These are phyloP conservation scores for Lepiota brunneoincarnata DNA, from an alignment of 768 basidiomycete genomes.

Conservation along the genomic window DNA sequence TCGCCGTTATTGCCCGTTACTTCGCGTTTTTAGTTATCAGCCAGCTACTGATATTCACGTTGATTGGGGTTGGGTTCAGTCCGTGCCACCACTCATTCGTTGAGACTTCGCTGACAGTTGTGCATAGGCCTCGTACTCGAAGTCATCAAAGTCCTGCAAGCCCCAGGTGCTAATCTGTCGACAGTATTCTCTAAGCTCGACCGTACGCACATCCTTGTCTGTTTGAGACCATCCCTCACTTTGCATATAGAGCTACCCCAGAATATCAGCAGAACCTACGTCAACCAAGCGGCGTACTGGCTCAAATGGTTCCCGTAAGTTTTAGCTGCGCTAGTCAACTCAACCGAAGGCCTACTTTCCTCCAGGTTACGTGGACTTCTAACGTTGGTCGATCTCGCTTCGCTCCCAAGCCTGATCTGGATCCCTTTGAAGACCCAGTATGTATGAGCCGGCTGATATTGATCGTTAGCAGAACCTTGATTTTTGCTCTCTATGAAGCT, in stretches of 20 bases:
- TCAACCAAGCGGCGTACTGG: conserved; percentile 80
- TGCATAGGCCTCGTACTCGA: conserved; percentile 18
- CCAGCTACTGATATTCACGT: conserved; percentile 80
- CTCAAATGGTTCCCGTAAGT: conserved; percentile 76
- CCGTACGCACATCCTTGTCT: conserved; percentile 21
- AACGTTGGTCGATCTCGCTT: conserved; percentile 80
- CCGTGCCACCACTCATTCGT: conserved; percentile 23
- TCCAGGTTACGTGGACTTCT: conserved; percentile 72
- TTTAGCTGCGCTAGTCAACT: background rate
- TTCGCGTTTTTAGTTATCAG: conserved; percentile 84
- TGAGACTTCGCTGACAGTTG: conserved; percentile 19
- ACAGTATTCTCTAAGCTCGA: conserved; percentile 28
- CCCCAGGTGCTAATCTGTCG: conserved; percentile 20
- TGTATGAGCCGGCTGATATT: conserved; percentile 13
- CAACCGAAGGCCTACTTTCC: conserved; percentile 20
- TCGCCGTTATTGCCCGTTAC: conserved; percentile 78
- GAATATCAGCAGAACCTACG: conserved; percentile 70
- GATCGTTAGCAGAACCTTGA: background rate
- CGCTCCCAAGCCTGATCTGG: conserved; percentile 75
- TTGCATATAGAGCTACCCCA: conserved; percentile 50
- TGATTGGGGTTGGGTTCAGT: conserved; percentile 77
- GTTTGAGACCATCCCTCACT: background rate
- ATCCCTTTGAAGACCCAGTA: conserved; percentile 65
- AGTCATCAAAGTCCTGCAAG: conserved; percentile 26
- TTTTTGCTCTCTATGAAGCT: conserved; percentile 26